Conservation (phyloP, 129 eudicot genomes). For the Centella asiatica region DNA sequence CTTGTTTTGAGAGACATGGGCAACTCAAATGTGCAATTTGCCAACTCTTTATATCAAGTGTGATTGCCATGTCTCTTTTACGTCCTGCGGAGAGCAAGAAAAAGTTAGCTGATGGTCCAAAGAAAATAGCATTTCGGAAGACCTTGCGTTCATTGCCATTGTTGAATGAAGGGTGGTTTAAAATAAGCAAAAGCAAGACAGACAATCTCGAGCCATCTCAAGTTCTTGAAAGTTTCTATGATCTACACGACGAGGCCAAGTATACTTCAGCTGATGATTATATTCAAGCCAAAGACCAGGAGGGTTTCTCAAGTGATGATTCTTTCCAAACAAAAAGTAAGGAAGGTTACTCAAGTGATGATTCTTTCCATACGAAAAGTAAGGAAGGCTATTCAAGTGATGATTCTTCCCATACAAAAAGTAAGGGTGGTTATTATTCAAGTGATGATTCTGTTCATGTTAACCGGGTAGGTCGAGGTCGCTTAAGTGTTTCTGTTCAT, state of each 20-base stretch:
- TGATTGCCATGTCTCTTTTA: conserved; percentile 33
- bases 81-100: conserved; percentile 17
- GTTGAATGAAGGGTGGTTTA: conserved; percentile 30
- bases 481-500: background rate
- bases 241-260: background rate
- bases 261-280: background rate
- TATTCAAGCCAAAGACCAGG: conserved; percentile 3
- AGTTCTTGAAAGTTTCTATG: conserved; percentile 1
- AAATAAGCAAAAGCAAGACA: conserved; percentile 17
- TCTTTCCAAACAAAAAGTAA: background rate
- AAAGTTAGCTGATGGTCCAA: background rate
- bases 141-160: conserved; percentile 19
- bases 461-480: no score
- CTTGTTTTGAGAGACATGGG: conserved; percentile 38
- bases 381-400: background rate
- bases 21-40: conserved; percentile 40
- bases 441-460: background rate
- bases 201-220: background rate
- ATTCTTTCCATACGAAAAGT: background rate
- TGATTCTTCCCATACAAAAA: background rate
- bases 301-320: conserved; percentile 7
- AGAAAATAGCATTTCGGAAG: conserved; percentile 19
- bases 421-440: background rate
- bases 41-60: conserved; percentile 34
- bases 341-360: conserved; percentile 4